Evolutionary conservation across 1,284 basidiomycete species (phyloP), one percentile per base, ranked within the genome.

Genomic region (Xerocomus nothofagi): DNA sequence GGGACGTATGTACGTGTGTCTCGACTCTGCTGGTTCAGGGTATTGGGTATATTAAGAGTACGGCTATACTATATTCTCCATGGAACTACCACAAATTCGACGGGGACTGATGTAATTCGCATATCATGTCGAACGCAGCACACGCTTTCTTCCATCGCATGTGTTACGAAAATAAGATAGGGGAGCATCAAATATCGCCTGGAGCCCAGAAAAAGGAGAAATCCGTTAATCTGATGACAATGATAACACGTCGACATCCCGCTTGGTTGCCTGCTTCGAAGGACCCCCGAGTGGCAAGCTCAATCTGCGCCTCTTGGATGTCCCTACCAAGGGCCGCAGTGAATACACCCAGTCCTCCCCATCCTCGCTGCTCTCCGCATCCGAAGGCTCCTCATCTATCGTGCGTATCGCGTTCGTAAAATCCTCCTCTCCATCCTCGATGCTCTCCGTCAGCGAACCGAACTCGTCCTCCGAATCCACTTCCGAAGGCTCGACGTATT

Each of bases 161-260:
- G 21, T 17, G 24, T 15, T 17, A 7, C 34, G 31, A 42, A n/a
- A 39, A 44, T 32, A 29, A 17, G 18, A 24, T 55, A 31, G 24
- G 3, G 9, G 6, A 14, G 29, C 24, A 20, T 21, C 24, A 20
- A 36, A 14, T 7, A 21, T 23, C n/a, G 12, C n/a, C 9, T 18
- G 6, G 21, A 9, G 12, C 8, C 14, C n/a, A 18, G 20, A 8
- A 24, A 10, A 30, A 21, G 20, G 49, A 9, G 36, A 21, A 4
- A 0, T 8, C 11, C n/a, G 8, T 44, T 56, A 67, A 39, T 67
- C 66, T 4, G 63, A 65, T n/a, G 63, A 65, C 24, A 68, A 41
- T 15, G 59, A 69, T 49, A 66, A 63, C 29, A 68, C 62, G 0
- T 69, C 66, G 37, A 33, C 36, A n/a, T 63, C 18, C 30, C 3